Evolutionary conservation across 345 rosid genomes (phyloP), one percentile per base, ranked within the genome.

Genomic region (Eucalyptus caleyi): DNA sequence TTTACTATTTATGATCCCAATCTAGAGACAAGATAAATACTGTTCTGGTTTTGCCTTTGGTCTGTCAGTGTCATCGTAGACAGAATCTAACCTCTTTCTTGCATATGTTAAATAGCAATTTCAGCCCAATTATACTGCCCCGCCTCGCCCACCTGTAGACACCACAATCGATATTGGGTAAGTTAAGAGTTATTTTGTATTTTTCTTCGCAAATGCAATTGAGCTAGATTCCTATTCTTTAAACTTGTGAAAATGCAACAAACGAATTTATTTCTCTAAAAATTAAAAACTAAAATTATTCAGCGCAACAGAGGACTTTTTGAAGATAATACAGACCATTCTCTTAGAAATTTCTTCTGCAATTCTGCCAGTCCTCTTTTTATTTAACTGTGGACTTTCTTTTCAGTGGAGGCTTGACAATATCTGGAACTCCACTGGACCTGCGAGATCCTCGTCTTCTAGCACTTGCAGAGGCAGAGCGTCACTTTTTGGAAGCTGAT

Each of bases 401-500:
- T 77, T 94, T 89, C 92, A 96, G 99, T 85, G 97, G 97, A 91
- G 98, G 98, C 87, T 97, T 98, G 99, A 97, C 96, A 65, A 93
- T 97, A 86, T 96, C 99, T 45, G 99, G 99, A 59, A 92, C 95
- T 87, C 94, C 96, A 88, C 87, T 96, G 92, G 97, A 97, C 91
- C 89, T 97, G 90, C 92, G 90, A n/a, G 98, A 98, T 92, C 99
- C 98, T 92, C 99, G 93, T 88, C 92, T 97, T 86, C 87, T 96
- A 88, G 99, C 97, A 45, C 96, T 98, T 44, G 97, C 99, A 34
- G 99, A 98, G 94, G 97, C 99, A 34, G 99, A 98, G 89, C 96
- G 94, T 15, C 97, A 96, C 92, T 92, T 98, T 92, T 89, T 97
- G 90, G 99, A 98, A 92, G 92, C 94, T 7, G 99, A 97, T 50